Base-by-base conservation (phyloP, 2,329 filamentous ascomycete genomes). In the Colletotrichum limetticola region DNA sequence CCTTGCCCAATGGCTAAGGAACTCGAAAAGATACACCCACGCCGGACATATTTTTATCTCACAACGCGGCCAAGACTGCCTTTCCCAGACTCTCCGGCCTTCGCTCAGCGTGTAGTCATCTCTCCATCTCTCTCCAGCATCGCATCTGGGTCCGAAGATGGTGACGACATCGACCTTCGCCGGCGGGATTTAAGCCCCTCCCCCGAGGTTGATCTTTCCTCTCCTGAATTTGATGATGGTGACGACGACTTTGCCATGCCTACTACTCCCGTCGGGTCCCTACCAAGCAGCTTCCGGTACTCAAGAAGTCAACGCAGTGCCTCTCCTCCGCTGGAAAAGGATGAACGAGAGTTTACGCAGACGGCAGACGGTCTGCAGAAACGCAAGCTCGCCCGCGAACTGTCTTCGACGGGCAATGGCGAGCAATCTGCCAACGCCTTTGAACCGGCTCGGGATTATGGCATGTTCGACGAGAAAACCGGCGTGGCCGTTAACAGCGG, bases 271-370 rank as follows among this genome's bases (percentile, higher is more conserved):
- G 89, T 90, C 68, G 89, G 91, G 12, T 91, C 91, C 7, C 93
- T 93, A 78, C 89, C 92, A 8, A 83, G 86, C 56, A 83, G 84
- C 56, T 82, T 82, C 76, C 80, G 77, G 70, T 82, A 79, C 73
- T 79, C 79, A 71, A 79, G 82, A 78, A 79, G 84, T 76, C 78
- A 81, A 72, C 91, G 94, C 72, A 93, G 92, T n/a, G 91, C 93
- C 28, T 97, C 94, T 75, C 95, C 96, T 64, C 95, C 95, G 19
- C 87, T 98, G 49, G 96, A 98, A 84, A 95, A 94, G 78, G 96
- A 98, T 78, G 96, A 98, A 86, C 94, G 93, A 79, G 97, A 98
- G 83, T 99, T 99, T 80, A 98, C 96, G 7, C 94, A 97, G 83
- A 98, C 95, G 1, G 97, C 97, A 19, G 94, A 95, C 76, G 94